Evolutionary conservation across 1,139 yeast genomes (phyloP), one percentile per base, ranked within the genome.

Genomic region (Taiozyma sp.): DNA sequence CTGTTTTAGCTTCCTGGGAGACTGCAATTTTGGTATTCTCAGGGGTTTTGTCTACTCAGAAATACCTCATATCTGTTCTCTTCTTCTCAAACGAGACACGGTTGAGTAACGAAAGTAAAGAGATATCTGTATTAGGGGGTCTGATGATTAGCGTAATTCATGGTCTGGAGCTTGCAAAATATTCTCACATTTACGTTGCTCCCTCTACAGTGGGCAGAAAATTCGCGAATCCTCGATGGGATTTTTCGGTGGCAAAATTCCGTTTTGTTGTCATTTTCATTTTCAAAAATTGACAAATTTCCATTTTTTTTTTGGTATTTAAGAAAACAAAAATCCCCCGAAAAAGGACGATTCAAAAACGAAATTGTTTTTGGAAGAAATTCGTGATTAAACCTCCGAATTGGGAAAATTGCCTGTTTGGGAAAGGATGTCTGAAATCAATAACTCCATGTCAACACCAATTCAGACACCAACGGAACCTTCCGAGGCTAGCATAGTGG

Each of bases 271-370:
- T 19, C 19, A 29, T 30, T 24, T 58, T 58, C 55, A 58, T 30
- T 24, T 58, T 58, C 55, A 58, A 52, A 53, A 52, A 19, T 19
- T 19, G 19, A 19, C 19, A 19, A 19, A 51, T 51, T 58, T 55
- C 61, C 51, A 42, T 47, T 49, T 53, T 52, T 44, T 22, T 28
- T 45, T 45, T 39, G 40, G 13, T 44, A 46, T 34, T 38, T 38
- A 49, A 44, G 36, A 48, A 47, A 47, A 36, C 46, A 47, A 48
- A 47, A 44, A 38, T 28, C 14, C 28, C 32, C 36, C 30, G 41
- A 38, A 36, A n/a, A 43, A 44, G 34, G 19, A 12, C 24, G 45
- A 48, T 9, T 16, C 19, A 38, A 38, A 38, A 19, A 14, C 41
- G 41, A 19, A 38, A 38, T 16, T 36, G 3, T 32, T 38, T 38